Conservation (phyloP, 345 rosid species). For the Odontarrhena argentea region DNA sequence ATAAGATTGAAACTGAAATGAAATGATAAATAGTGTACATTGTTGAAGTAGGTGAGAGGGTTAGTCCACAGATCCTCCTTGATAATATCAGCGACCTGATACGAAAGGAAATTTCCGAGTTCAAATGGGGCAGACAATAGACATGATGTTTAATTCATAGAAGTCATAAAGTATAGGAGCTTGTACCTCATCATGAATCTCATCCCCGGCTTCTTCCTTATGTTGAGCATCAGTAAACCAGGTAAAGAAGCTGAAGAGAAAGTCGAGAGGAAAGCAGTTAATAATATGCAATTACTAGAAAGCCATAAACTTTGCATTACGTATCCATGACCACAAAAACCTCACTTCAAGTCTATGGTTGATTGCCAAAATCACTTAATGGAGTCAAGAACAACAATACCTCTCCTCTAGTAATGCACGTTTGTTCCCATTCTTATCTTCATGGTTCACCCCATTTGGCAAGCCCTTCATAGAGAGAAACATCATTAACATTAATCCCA, state of each 20-base stretch:
- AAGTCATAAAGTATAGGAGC: constrained; percentile 6
- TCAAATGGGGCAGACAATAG: neutral
- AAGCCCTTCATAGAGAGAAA: constrained; percentile 58
- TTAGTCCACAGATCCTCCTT: constrained; percentile 96
- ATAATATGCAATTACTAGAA: neutral
- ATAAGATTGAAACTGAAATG: neutral
- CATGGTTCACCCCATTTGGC: constrained; percentile 81
- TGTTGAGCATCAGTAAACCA: constrained; percentile 73
- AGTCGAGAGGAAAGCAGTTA: neutral
- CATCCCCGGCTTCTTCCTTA: constrained; percentile 60
- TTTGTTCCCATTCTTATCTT: constrained; percentile 84
- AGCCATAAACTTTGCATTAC: neutral
- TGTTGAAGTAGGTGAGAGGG: constrained; percentile 85
- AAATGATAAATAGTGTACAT: constrained; percentile 47
- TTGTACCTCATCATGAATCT: constrained; percentile 77
- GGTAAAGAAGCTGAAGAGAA: constrained; percentile 71
- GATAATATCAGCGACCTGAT: constrained; percentile 89
- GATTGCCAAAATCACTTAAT: neutral
- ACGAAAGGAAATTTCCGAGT: neutral
- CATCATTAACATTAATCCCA: constrained; percentile 19
- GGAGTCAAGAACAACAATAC: constrained; percentile 44
- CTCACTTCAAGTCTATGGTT: neutral
- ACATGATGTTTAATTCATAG: constrained; percentile 3
- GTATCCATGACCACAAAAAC: neutral
- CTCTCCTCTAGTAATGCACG: constrained; percentile 71